Evolutionary conservation across 305 asterid species (phyloP).

Genomic region (Fraxinus greggii): DNA sequence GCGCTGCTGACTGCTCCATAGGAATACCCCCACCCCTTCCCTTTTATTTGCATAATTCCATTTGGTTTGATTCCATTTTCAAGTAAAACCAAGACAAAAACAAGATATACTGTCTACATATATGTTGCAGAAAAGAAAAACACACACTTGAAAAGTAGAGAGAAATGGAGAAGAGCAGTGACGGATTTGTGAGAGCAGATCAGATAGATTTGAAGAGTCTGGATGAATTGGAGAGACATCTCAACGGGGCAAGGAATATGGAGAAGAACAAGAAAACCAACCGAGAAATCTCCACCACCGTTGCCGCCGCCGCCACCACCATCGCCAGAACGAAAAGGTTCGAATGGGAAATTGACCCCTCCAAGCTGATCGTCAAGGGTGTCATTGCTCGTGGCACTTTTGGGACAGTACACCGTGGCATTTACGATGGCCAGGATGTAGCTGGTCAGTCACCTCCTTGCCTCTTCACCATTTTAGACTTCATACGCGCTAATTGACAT

Average conservation of each 20-base stretch:
- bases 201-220: slow-evolving; percentile 79
- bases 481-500: neutral
- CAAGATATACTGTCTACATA: neutral
- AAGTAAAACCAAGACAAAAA: neutral
- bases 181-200: slow-evolving; percentile 84
- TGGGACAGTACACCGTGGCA: slow-evolving; percentile 82
- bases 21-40: neutral
- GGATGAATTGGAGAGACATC: slow-evolving; percentile 73
- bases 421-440: slow-evolving; percentile 75
- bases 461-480: neutral
- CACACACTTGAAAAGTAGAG: neutral
- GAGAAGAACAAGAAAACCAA: slow-evolving; percentile 48
- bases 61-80: neutral
- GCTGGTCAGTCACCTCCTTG: slow-evolving; percentile 57
- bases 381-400: slow-evolving; percentile 86
- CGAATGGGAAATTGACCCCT: slow-evolving; percentile 88
- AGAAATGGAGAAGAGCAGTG: slow-evolving; percentile 66
- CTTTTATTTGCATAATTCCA: neutral
- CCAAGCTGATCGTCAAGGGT: slow-evolving; percentile 57
- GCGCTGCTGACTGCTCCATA: slow-evolving; percentile 37
- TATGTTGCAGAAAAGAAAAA: neutral
- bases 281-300: slow-evolving; percentile 30
- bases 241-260: slow-evolving; percentile 54
- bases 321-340: slow-evolving; percentile 47
- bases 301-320: slow-evolving; percentile 21